A percentile compares a stretch with the other conserved stretches of the same genome.
Evolutionary conservation across 2,329 filamentous ascomycete species (phyloP).

Genomic region (Rhynchosporium secalis): DNA sequence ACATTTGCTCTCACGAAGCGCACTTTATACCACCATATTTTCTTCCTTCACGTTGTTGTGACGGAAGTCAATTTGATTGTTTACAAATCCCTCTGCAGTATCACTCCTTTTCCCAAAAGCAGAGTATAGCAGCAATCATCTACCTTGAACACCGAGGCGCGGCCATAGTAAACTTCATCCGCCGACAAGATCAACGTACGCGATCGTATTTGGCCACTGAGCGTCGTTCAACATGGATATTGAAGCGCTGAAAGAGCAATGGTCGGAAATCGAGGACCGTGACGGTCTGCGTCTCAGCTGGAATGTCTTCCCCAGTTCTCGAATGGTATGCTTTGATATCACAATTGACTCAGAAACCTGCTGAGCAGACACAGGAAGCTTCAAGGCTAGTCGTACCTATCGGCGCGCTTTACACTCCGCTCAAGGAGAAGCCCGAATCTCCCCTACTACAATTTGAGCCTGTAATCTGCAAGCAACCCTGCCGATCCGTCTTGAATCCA

Average conservation of each 20-base stretch:
- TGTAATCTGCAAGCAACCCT: slow-evolving; percentile 94
- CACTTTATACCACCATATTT: too few species aligned
- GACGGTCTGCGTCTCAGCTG: slow-evolving; percentile 96
- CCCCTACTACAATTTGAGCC: slow-evolving; percentile 93
- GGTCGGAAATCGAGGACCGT: slow-evolving; percentile 81
- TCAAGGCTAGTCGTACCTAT: slow-evolving; percentile 94
- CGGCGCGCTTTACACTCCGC: slow-evolving; percentile 89
- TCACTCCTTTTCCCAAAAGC: background rate
- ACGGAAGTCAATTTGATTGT: too few species aligned
- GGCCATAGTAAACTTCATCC: background rate
- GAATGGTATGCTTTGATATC: slow-evolving; percentile 68
- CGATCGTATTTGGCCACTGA: slow-evolving; percentile 9
- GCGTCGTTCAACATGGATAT: slow-evolving; percentile 34
- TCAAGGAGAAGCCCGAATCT: slow-evolving; percentile 91
- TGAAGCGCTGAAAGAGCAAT: slow-evolving; percentile 39
- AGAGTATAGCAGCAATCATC: background rate
- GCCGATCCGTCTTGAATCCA: slow-evolving; percentile 92
- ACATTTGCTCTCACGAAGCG: too few species aligned
- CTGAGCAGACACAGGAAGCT: slow-evolving; percentile 67
- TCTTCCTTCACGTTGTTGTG: too few species aligned
- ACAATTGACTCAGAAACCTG: slow-evolving; percentile 1
- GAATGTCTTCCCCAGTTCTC: slow-evolving; percentile 98
- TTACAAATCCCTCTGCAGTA: too few species aligned
- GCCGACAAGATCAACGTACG: background rate
- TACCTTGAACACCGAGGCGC: background rate